Percentiles rank a stretch among this genome's conserved stretches.
phyloP scores from a whole-genome alignment of 2,329 filamentous ascomycete genomes.

The Cladosporium sp. region DNA sequence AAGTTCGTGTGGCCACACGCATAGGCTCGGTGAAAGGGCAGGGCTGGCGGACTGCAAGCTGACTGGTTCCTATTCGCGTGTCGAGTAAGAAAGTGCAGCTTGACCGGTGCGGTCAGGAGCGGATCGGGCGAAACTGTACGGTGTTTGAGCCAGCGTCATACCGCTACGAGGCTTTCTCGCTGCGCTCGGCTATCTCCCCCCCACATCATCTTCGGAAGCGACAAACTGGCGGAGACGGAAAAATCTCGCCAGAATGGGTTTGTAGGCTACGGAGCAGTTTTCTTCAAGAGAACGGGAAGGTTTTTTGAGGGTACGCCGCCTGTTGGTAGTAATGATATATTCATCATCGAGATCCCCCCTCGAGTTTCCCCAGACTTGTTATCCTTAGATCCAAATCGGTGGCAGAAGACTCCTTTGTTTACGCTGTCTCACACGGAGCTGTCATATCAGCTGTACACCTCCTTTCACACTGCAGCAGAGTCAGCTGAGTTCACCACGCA shows the following conservation, averaged over 20 bases:
- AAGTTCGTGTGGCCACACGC: conserved; percentile 6
- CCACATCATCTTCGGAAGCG: background rate
- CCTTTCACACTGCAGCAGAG: conserved; percentile 20
- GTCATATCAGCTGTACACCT: conserved; percentile 18
- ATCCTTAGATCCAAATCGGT: background rate
- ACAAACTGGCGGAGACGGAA: background rate
- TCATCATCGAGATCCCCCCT: conserved; percentile 5
- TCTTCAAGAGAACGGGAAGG: conserved; percentile 13
- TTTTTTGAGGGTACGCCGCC: background rate
- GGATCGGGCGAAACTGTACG: background rate
- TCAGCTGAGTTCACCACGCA: conserved; percentile 19
- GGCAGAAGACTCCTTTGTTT: conserved; percentile 19
- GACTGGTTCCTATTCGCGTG: background rate
- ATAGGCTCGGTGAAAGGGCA: background rate
- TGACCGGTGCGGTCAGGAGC: background rate
- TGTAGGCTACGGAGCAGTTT: conserved; percentile 7
- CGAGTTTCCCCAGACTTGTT: conserved; percentile 4
- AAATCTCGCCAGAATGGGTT: background rate
- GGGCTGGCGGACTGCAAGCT: background rate
- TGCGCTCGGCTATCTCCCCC: background rate
- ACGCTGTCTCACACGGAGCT: conserved; percentile 18
- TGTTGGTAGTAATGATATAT: conserved; percentile 11
- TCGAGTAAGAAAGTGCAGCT: background rate
- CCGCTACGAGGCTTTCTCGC: conserved; percentile 1
- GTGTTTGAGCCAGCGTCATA: background rate